Conservation (phyloP, 495 filamentous ascomycete genomes). For the Trichoderma reesei region DNA sequence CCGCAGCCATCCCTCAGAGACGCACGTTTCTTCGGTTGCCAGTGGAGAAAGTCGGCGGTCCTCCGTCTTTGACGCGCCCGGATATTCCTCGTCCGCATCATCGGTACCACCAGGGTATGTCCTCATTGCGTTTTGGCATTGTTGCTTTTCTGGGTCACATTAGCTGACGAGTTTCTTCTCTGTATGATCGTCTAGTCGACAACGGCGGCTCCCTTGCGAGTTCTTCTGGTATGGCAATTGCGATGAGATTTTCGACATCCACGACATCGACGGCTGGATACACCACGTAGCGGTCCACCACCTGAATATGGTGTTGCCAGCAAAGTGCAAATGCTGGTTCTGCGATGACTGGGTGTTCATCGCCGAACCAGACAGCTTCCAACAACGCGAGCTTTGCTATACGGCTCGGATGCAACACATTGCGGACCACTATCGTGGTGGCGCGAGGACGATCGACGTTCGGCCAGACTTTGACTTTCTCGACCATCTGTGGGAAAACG, state of each 20-base stretch:
- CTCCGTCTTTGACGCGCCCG: neutral
- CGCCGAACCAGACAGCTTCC: neutral
- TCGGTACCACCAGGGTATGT: neutral
- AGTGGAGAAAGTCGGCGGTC: neutral
- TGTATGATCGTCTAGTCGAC: neutral
- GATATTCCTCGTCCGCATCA: neutral
- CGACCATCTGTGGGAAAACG: constrained; percentile 20
- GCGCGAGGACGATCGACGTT: constrained; percentile 15
- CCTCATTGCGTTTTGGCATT: neutral
- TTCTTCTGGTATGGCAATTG: constrained; percentile 24
- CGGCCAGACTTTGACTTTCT: constrained; percentile 34
- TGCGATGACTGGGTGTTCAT: constrained; percentile 30
- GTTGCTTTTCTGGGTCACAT: neutral
- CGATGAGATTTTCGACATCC: constrained; percentile 21
- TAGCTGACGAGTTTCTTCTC: neutral
- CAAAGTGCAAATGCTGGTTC: constrained; percentile 33
- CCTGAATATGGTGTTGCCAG: constrained; percentile 23
- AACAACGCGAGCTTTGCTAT: constrained; percentile 12
- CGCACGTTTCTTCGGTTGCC: neutral
- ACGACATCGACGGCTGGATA: constrained; percentile 32
- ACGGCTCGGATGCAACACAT: constrained; percentile 32
- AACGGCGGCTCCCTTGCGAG: constrained; percentile 30
- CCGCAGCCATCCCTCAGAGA: neutral
- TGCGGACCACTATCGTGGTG: constrained; percentile 24
- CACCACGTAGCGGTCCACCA: constrained; percentile 31